These are phyloP conservation scores for Aspergillus sojae DNA, from an alignment of 2,329 filamentous ascomycete genomes.

Conservation along the genomic window DNA sequence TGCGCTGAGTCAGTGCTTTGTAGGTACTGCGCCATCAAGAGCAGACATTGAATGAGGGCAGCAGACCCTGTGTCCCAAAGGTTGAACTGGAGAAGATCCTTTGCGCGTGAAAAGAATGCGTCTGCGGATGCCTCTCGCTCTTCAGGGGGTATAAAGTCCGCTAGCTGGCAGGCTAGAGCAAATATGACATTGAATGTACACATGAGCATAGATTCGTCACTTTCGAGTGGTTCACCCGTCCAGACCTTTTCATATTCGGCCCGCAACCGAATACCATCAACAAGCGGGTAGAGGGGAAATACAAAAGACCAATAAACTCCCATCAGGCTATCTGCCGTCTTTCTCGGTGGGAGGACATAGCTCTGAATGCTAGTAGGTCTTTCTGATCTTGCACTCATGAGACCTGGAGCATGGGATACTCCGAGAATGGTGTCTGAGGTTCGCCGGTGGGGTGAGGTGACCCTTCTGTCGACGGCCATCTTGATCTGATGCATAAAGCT, in stretches of 20 bases:
- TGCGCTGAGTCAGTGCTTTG: conserved; percentile 53
- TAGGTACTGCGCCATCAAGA: conserved; percentile 53
- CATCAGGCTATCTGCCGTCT: conserved; percentile 50
- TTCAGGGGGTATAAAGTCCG: conserved; percentile 44
- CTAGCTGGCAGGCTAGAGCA: conserved; percentile 49
- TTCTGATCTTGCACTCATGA: conserved; percentile 25
- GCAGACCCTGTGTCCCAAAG: conserved; percentile 49
- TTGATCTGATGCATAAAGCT: conserved; percentile 53
- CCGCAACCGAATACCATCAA: conserved; percentile 44
- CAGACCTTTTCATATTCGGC: conserved; percentile 47
- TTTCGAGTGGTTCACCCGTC: conserved; percentile 38
- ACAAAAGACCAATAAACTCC: conserved; percentile 52
- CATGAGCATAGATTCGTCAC: conserved; percentile 48
- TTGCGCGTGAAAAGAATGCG: conserved; percentile 48
- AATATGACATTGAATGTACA: conserved; percentile 52
- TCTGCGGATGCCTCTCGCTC: conserved; percentile 46
- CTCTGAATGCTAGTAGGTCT: conserved; percentile 19
- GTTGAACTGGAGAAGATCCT: conserved; percentile 47
- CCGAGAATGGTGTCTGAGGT: conserved; percentile 21
- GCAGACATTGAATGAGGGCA: conserved; percentile 50
- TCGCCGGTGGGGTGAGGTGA: conserved; percentile 24
- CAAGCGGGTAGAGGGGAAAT: conserved; percentile 51
- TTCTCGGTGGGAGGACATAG: conserved; percentile 50
- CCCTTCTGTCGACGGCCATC: conserved; percentile 43
- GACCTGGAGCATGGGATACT: conserved; percentile 17